These are phyloP conservation scores for Erythrobasidium yunnanense DNA, from an alignment of 768 basidiomycete genomes.

Conservation along the genomic window DNA sequence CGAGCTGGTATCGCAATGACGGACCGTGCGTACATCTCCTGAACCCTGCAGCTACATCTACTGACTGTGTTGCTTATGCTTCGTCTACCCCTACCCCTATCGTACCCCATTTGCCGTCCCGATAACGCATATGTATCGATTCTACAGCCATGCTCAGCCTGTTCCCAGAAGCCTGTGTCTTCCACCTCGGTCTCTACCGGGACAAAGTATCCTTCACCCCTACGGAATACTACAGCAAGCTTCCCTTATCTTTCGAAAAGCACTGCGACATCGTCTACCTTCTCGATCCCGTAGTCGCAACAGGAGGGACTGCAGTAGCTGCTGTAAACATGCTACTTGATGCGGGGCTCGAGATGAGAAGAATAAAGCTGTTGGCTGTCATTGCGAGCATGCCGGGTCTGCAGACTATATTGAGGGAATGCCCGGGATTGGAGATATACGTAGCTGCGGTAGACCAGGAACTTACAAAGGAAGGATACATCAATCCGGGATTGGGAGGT, in stretches of 20 bases:
- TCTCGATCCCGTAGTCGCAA: constrained; percentile 85
- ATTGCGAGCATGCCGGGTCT: constrained; percentile 70
- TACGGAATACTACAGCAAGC: constrained; percentile 42
- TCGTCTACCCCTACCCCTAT: background rate
- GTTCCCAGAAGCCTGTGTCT: constrained; percentile 79
- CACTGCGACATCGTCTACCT: constrained; percentile 75
- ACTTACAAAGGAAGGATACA: constrained; percentile 63
- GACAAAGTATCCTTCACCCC: constrained; percentile 42
- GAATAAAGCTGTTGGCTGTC: constrained; percentile 71
- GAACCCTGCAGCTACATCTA: background rate
- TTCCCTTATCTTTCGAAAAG: constrained; percentile 81
- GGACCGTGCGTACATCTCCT: constrained; percentile 44
- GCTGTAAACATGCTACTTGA: constrained; percentile 66
- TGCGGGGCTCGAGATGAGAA: constrained; percentile 46
- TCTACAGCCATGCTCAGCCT: constrained; percentile 57
- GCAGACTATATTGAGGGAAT: constrained; percentile 52
- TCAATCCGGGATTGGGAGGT: constrained; percentile 84
- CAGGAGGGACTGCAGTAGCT: constrained; percentile 81
- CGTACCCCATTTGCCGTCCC: background rate
- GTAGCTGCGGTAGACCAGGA: constrained; percentile 34
- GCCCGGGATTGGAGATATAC: constrained; percentile 68
- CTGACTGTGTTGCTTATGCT: background rate
- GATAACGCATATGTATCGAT: background rate
- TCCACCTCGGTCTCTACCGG: constrained; percentile 79
- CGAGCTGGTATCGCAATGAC: constrained; percentile 90